Evolutionary conservation across 768 basidiomycete species (phyloP).

Genomic region (Auricularia heimuer): DNA sequence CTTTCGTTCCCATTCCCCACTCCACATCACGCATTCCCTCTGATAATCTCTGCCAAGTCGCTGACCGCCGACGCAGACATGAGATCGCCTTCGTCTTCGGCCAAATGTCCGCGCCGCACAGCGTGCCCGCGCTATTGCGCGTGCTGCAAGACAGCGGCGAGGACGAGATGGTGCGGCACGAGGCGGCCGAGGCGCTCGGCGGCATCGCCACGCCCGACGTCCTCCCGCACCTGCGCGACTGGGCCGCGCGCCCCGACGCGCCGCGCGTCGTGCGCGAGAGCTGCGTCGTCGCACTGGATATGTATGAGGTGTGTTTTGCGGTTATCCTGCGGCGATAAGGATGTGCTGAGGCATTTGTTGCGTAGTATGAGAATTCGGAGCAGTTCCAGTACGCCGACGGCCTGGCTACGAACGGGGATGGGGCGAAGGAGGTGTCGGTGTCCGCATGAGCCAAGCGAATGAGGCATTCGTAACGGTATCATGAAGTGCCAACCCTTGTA

Average conservation of each 20-base stretch:
- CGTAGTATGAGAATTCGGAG: constrained; percentile 62
- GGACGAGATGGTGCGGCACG: constrained; percentile 96
- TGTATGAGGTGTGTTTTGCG: constrained; percentile 71
- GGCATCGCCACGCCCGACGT: constrained; percentile 93
- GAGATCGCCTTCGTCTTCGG: constrained; percentile 99
- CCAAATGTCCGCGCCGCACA: constrained; percentile 81
- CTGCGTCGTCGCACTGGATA: constrained; percentile 91
- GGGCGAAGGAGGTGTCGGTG: background rate
- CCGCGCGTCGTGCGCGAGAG: constrained; percentile 90
- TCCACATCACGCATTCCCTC: background rate
- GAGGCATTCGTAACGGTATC: too few species aligned
- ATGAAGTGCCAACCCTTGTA: too few species aligned
- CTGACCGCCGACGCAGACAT: constrained; percentile 44
- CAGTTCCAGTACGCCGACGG: constrained; percentile 73
- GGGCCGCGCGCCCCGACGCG: constrained; percentile 67
- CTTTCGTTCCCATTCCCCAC: background rate
- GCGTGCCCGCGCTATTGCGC: constrained; percentile 72
- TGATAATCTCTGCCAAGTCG: background rate
- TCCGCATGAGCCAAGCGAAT: too few species aligned
- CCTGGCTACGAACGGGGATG: constrained; percentile 12
- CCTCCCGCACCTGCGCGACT: constrained; percentile 75
- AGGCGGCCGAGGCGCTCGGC: constrained; percentile 97
- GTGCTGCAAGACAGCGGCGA: constrained; percentile 68
- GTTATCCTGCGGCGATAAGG: too few species aligned
- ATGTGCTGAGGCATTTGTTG: too few species aligned